Base-by-base conservation (phyloP, 768 basidiomycete genomes). In the Boletus speciosus region DNA sequence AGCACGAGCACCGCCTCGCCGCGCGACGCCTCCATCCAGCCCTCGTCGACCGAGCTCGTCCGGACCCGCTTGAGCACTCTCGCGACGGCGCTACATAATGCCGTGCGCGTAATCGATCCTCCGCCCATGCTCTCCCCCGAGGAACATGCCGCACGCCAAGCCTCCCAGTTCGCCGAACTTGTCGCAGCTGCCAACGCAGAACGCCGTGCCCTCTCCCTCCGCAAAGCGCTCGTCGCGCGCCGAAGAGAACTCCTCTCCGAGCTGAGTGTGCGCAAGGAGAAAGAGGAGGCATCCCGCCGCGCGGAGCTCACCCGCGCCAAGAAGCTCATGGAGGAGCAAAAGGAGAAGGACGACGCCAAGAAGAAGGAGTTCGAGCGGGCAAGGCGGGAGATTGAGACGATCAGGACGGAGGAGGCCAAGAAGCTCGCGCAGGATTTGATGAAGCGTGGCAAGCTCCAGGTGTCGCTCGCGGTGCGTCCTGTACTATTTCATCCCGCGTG, bases 391-490 rank as follows among this genome's bases (percentile, higher is more conserved):
- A 80, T 86, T 47, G 84, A 86, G 60, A 68, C 66, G 50, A 81
- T 81, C 59, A 67, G 76, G 49, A 74, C 72, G 6, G 82, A 84
- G 55, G 94, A 98, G 69, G 89, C 91, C 40, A 86, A 85, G 75
- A 91, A 93, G 71, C 85, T 95, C 51, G 93, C 91, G 2, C 84
- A 90, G 70, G 85, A 79, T 44, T 72, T 97, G 51, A 83, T 91
- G 60, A 89, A 86, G 67, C 86, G 86, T 68, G 90, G 88, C 61
- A 82, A 84, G 52, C 68, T 90, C 73, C 78, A 81, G 62, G 78
- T 84, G 49, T 88, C 89, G 60, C 79, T 90, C 56, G 80, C 84
- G 55, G 88, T 88, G 61, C 65, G 83, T 76, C 16, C 12, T 35
- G 15, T 39, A 6, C 1, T n/a, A 6, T 47, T 11, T 23, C 7